Evolutionary conservation across 495 filamentous ascomycete genomes (phyloP).

Genomic region (Talaromyces ruber): DNA sequence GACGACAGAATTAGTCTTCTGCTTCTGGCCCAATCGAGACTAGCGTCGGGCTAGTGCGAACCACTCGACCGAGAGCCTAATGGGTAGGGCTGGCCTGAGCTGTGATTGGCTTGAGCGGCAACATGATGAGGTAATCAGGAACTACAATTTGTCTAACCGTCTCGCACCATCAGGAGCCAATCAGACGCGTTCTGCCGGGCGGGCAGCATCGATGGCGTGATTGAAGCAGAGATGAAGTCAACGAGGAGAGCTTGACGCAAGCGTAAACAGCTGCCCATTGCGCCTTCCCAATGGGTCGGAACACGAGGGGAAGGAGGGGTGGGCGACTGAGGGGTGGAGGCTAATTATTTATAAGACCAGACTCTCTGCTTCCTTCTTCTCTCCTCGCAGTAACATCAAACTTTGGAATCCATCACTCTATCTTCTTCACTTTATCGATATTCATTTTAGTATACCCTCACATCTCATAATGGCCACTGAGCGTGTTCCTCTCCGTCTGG

Average conservation of each 20-base stretch:
- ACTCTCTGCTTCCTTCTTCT: not conserved
- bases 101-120: not conserved
- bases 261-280: not conserved
- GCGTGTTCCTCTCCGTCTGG: slow-evolving; percentile 67
- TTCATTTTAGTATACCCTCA: not conserved
- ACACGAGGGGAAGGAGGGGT: slow-evolving; percentile 7
- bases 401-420: slow-evolving; percentile 6
- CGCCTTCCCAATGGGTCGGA: not conserved
- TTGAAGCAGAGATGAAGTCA: slow-evolving; percentile 10
- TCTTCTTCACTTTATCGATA: not conserved
- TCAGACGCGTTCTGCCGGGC: slow-evolving; percentile 18
- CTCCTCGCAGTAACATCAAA: not conserved
- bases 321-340: not conserved
- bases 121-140: not conserved
- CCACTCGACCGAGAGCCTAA: not conserved
- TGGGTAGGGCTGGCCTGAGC: not conserved
- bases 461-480: slow-evolving; percentile 42
- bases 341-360: not conserved
- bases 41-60: not conserved
- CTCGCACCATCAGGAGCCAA: slow-evolving; percentile 13
- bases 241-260: not conserved
- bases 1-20: not conserved
- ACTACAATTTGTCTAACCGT: not conserved
- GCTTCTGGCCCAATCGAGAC: not conserved
- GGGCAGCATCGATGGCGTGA: slow-evolving; percentile 32